Percentiles rank a stretch among this genome's conserved stretches.
Conservation (phyloP, 495 filamentous ascomycete genomes). For the Stereocaulon alpinum region DNA sequence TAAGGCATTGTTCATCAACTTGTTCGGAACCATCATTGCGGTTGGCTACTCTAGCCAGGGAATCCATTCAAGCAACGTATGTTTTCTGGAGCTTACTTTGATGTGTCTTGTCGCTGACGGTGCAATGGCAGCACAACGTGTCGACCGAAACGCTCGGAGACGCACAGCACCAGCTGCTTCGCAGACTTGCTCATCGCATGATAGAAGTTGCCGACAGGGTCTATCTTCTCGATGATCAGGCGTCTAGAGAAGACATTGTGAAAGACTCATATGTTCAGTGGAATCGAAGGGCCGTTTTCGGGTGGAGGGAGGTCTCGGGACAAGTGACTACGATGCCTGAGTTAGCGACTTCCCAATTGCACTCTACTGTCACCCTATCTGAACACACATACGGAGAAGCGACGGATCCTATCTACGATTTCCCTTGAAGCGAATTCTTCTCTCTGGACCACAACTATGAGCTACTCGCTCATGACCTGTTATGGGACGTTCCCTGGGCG, state of each 20-base stretch:
- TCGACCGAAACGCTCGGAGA: neutral
- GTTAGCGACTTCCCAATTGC: neutral
- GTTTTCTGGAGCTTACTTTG: neutral
- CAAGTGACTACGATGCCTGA: neutral
- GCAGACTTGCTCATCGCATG: slow-evolving; percentile 6
- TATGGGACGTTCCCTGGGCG: neutral
- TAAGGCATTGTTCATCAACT: neutral
- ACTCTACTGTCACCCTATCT: too few relatives aligned
- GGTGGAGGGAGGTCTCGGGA: neutral
- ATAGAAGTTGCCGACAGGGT: neutral
- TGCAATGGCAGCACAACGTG: neutral
- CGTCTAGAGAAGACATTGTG: neutral
- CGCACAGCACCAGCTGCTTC: slow-evolving; percentile 3
- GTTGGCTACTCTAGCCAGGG: neutral
- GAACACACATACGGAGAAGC: neutral
- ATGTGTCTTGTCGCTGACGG: neutral
- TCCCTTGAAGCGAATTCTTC: neutral
- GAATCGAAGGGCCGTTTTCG: slow-evolving; percentile 3
- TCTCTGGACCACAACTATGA: neutral
- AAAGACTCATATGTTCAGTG: slow-evolving; percentile 1
- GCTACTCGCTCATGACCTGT: neutral
- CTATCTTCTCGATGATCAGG: neutral
- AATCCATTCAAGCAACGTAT: neutral
- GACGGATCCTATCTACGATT: neutral
- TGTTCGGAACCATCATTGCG: neutral